These are phyloP conservation scores for Cordyceps cateniannulata DNA, from an alignment of 2,329 filamentous ascomycete species.

Conservation along the genomic window DNA sequence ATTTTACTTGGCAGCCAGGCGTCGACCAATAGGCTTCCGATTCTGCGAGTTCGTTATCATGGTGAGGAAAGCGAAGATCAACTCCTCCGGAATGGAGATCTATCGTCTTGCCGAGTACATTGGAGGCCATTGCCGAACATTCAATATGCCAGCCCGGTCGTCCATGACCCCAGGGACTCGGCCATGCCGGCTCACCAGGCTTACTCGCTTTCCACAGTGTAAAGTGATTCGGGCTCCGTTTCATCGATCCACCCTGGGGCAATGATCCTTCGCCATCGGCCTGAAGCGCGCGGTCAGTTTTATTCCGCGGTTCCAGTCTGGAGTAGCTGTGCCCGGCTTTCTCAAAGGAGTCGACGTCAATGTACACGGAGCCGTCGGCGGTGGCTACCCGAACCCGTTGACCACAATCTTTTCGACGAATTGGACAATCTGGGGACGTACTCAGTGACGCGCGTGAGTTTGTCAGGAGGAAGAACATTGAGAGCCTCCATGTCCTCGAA, in stretches of 20 bases:
- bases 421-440: slow-evolving; percentile 77
- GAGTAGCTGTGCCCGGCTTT: slow-evolving; percentile 58
- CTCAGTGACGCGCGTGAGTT: slow-evolving; percentile 81
- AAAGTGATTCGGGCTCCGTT: slow-evolving; percentile 59
- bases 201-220: slow-evolving; percentile 63
- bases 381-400: slow-evolving; percentile 59
- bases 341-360: slow-evolving; percentile 65
- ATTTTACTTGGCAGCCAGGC: background rate
- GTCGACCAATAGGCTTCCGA: background rate
- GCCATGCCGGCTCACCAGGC: slow-evolving; percentile 36
- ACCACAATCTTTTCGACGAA: slow-evolving; percentile 73
- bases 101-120: slow-evolving; percentile 56
- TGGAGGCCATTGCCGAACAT: slow-evolving; percentile 67
- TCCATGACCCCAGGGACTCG: slow-evolving; percentile 60
- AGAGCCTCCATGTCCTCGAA: slow-evolving; percentile 45
- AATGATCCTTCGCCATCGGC: slow-evolving; percentile 64
- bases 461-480: slow-evolving; percentile 76
- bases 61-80: slow-evolving; percentile 38
- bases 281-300: slow-evolving; percentile 54
- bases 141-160: slow-evolving; percentile 71
- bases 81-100: slow-evolving; percentile 69
- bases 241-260: slow-evolving; percentile 49
- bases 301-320: slow-evolving; percentile 64
- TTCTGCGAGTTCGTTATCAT: background rate
- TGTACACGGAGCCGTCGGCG: slow-evolving; percentile 62